phyloP scores from a whole-genome alignment of 1,139 yeast genomes.

The Saccharomyces hybrid region DNA sequence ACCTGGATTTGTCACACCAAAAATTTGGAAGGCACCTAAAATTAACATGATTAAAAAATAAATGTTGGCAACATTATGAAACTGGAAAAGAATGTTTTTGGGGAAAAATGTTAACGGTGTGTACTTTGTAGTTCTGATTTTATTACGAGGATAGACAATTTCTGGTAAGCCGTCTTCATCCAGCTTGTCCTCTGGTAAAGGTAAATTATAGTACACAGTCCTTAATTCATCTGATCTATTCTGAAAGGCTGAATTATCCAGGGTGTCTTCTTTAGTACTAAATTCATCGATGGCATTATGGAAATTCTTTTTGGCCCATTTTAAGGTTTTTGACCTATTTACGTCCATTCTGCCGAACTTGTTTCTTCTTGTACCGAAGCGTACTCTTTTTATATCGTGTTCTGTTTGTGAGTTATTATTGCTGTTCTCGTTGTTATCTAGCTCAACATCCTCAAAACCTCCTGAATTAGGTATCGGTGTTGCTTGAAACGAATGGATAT shows the following conservation, averaged over 20 bases:
- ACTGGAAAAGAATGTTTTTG: slow-evolving; percentile 71
- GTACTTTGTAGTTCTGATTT: slow-evolving; percentile 92
- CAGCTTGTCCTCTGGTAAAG: slow-evolving; percentile 54
- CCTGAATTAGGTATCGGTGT: slow-evolving; percentile 16
- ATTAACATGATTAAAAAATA: slow-evolving; percentile 77
- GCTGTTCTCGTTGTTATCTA: neutral
- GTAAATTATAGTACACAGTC: slow-evolving; percentile 57
- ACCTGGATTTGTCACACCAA: slow-evolving; percentile 88
- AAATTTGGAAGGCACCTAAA: slow-evolving; percentile 81
- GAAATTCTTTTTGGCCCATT: slow-evolving; percentile 33
- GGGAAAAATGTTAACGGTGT: slow-evolving; percentile 88
- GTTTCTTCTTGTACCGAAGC: slow-evolving; percentile 88
- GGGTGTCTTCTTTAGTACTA: slow-evolving; percentile 12
- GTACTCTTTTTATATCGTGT: slow-evolving; percentile 51
- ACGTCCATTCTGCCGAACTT: slow-evolving; percentile 56
- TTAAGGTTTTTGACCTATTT: slow-evolving; percentile 32
- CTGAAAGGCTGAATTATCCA: slow-evolving; percentile 14
- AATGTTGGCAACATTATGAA: slow-evolving; percentile 81
- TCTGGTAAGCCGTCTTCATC: slow-evolving; percentile 60
- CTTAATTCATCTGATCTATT: slow-evolving; percentile 36
- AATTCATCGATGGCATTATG: slow-evolving; percentile 27
- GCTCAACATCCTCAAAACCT: slow-evolving; percentile 11
- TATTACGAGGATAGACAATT: slow-evolving; percentile 64
- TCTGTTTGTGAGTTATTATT: neutral
- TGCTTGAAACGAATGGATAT: slow-evolving; percentile 18